Conservation (phyloP, 2,329 filamentous ascomycete species). For the Dothidotthia symphoricarpi region DNA sequence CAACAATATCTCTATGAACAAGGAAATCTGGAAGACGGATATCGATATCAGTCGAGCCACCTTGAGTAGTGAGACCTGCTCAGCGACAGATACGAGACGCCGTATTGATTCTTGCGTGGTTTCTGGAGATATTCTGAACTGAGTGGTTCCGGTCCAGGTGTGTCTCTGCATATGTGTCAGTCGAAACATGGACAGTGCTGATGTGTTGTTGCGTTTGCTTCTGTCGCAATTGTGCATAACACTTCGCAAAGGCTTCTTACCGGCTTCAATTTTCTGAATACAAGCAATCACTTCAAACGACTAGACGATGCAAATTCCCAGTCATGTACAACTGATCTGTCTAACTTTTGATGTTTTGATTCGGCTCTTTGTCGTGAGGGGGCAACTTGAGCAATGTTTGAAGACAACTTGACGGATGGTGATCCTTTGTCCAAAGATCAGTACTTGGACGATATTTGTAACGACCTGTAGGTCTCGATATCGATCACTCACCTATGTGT, state of each 20-base stretch:
- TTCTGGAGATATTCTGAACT: slow-evolving; percentile 20
- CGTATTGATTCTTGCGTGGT: slow-evolving; percentile 9
- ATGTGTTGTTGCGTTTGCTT: slow-evolving; percentile 33
- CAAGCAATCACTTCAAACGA: slow-evolving; percentile 30
- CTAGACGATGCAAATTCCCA: slow-evolving; percentile 17
- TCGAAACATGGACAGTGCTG: slow-evolving; percentile 13
- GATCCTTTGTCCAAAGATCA: slow-evolving; percentile 40
- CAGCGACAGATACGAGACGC: slow-evolving; percentile 5
- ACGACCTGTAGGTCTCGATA: slow-evolving; percentile 33
- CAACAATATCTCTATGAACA: slow-evolving; percentile 4
- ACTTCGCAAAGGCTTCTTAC: slow-evolving; percentile 33
- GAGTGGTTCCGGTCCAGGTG: slow-evolving; percentile 12
- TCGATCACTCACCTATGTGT: slow-evolving; percentile 37
- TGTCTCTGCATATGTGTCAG: slow-evolving; percentile 30
- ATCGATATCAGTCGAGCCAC: slow-evolving; percentile 1
- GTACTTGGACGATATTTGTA: slow-evolving; percentile 42
- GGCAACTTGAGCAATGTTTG: slow-evolving; percentile 27
- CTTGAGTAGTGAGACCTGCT: slow-evolving; percentile 6
- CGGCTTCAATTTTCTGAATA: slow-evolving; percentile 22
- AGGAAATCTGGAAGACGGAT: slow-evolving; percentile 3
- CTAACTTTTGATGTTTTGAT: slow-evolving; percentile 35
- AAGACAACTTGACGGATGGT: slow-evolving; percentile 35
- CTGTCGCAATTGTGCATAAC: slow-evolving; percentile 32
- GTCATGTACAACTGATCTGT: slow-evolving; percentile 33
- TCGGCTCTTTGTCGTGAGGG: slow-evolving; percentile 36